Percentiles rank a stretch among this genome's conserved stretches.
phyloP scores from a whole-genome alignment of 2,329 filamentous ascomycete genomes.

The Plectosphaerella sp. region DNA sequence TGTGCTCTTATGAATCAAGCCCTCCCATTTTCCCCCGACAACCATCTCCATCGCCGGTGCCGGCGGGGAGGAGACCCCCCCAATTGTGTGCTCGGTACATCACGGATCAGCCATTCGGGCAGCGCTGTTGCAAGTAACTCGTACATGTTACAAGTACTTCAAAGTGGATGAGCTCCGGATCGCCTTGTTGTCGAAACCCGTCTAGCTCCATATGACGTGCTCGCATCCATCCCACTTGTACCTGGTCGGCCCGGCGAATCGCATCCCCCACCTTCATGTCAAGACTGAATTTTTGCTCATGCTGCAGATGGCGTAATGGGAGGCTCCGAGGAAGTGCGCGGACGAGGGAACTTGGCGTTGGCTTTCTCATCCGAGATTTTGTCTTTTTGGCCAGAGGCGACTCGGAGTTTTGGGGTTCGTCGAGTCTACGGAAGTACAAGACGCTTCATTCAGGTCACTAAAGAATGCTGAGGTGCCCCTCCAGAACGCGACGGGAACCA shows the following conservation, averaged over 20 bases:
- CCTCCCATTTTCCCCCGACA: background rate
- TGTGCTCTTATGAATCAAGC: slow-evolving; percentile 11
- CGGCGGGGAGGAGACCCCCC: background rate
- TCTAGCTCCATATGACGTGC: slow-evolving; percentile 17
- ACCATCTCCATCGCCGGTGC: background rate
- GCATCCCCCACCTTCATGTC: background rate
- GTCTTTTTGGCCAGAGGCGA: no score
- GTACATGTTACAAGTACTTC: no score
- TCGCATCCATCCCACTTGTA: slow-evolving; percentile 13
- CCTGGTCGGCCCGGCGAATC: slow-evolving; percentile 8
- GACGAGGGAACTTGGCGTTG: no score
- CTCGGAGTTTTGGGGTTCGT: no score
- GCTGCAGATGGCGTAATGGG: background rate
- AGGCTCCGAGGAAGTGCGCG: no score
- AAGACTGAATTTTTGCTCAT: background rate
- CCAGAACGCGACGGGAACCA: no score
- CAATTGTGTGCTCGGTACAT: background rate
- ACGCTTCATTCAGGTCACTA: no score
- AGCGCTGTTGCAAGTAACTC: background rate
- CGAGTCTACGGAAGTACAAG: no score
- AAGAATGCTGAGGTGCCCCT: no score
- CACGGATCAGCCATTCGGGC: background rate
- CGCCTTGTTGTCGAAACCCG: background rate
- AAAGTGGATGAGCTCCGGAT: no score
- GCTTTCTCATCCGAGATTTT: no score